phyloP scores from a whole-genome alignment of 805 yeast species.

The Candida qinlingensis region DNA sequence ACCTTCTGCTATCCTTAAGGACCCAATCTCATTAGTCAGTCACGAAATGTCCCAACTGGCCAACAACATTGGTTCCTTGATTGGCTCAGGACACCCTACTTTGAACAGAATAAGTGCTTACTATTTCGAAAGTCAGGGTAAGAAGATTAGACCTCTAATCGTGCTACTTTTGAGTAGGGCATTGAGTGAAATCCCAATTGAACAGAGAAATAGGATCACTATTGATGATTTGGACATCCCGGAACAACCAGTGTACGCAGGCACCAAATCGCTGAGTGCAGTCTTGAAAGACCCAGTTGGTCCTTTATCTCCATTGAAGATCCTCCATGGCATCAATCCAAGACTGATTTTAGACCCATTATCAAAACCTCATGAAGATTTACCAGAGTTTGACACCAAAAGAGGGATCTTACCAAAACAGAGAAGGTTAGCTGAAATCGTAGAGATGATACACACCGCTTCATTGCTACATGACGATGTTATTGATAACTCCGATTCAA shows the following conservation, averaged over 20 bases:
- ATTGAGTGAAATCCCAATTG: conserved; percentile 64
- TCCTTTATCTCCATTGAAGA: conserved; percentile 72
- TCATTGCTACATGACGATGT: conserved; percentile 95
- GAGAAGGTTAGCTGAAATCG: conserved; percentile 92
- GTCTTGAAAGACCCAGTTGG: conserved; percentile 45
- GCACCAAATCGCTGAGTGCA: conserved; percentile 48
- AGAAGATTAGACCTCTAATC: conserved; percentile 87
- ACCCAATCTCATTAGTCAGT: conserved; percentile 88
- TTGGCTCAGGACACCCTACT: conserved; percentile 93
- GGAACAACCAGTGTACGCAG: conserved; percentile 56
- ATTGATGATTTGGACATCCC: conserved; percentile 63
- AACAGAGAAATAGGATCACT: conserved; percentile 55
- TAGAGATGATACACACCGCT: conserved; percentile 98
- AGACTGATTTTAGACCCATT: conserved; percentile 74
- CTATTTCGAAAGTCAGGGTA: conserved; percentile 94
- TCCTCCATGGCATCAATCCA: conserved; percentile 91
- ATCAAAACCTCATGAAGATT: conserved; percentile 68
- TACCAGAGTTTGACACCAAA: conserved; percentile 52
- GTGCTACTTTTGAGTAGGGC: conserved; percentile 83
- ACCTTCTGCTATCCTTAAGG: conserved; percentile 53
- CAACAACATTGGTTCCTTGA: conserved; percentile 73
- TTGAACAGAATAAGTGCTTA: conserved; percentile 88
- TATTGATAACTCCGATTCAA: conserved; percentile 80
- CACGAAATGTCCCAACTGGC: conserved; percentile 91
- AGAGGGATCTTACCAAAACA: conserved; percentile 90